Evolutionary conservation across 75 land plant species (phyloP).

Genomic region (Picea glauca): DNA sequence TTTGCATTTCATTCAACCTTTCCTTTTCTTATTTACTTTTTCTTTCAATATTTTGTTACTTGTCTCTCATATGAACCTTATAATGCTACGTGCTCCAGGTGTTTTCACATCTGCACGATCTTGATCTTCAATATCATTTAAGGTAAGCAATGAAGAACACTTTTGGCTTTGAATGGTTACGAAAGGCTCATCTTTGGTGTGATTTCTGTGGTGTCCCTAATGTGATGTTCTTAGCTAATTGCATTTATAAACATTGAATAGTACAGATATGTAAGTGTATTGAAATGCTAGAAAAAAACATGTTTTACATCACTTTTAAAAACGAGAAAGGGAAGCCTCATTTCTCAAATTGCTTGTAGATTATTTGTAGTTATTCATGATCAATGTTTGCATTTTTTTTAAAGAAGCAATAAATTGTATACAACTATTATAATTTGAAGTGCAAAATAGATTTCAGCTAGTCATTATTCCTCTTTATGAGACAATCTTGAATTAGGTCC

Average conservation of each 20-base stretch:
- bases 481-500: too few relatives aligned
- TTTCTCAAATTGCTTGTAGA: not conserved
- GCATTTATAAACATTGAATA: not conserved
- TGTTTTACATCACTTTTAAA: not conserved
- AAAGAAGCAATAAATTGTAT: not conserved
- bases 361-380: not conserved
- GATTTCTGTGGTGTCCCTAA: not conserved
- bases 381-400: not conserved
- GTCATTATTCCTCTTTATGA: too few relatives aligned
- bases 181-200: not conserved
- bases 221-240: not conserved
- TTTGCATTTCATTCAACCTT: not conserved
- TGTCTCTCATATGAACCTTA: not conserved
- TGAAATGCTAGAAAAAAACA: not conserved
- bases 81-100: constrained; percentile 52
- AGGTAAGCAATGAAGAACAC: constrained; percentile 48
- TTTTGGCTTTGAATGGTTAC: not conserved
- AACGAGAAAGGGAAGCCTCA: not conserved
- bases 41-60: not conserved
- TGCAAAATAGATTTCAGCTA: not conserved
- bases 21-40: not conserved
- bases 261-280: not conserved
- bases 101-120: constrained; percentile 91
- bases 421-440: not conserved
- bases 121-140: constrained; percentile 87